Conservation (phyloP, 78 protist species). For the Dictyostelium intermedium region DNA sequence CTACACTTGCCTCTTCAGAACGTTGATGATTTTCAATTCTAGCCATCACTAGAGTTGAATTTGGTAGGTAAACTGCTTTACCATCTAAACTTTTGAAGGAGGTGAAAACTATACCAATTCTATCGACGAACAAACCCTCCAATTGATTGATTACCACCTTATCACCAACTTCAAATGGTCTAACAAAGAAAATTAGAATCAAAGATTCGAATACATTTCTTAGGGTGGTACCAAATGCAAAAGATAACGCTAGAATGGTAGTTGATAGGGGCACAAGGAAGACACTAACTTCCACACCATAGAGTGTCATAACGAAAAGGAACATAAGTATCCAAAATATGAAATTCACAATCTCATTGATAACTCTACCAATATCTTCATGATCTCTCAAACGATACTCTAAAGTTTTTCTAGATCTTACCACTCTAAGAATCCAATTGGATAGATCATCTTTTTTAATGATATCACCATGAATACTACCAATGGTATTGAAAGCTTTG, state of each 20-base stretch:
- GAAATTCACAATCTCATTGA: conserved; percentile 56
- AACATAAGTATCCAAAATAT: conserved; percentile 68
- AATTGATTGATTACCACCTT: conserved; percentile 23
- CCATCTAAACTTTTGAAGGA: conserved; percentile 56
- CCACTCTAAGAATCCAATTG: conserved; percentile 43
- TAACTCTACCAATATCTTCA: conserved; percentile 70
- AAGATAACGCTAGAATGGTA: conserved; percentile 32
- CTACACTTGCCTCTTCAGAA: conserved; percentile 60
- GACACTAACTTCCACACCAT: conserved; percentile 45
- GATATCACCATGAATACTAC: not conserved
- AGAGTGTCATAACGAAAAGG: conserved; percentile 42
- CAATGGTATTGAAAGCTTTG: conserved; percentile 53
- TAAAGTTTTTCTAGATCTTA: conserved; percentile 56
- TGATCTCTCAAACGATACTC: conserved; percentile 64
- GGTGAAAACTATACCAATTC: conserved; percentile 66
- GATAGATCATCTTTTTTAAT: conserved; percentile 31
- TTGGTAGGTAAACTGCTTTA: conserved; percentile 68
- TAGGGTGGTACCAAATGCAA: conserved; percentile 67
- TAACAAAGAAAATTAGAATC: conserved; percentile 49
- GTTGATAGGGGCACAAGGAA: conserved; percentile 51
- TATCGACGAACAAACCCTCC: conserved; percentile 41
- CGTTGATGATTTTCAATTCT: conserved; percentile 71
- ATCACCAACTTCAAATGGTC: conserved; percentile 76
- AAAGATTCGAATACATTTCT: conserved; percentile 62
- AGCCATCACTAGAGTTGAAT: not conserved